Conservation (phyloP, 169 alveolate genomes). For the Cryptosporidium parvum region DNA sequence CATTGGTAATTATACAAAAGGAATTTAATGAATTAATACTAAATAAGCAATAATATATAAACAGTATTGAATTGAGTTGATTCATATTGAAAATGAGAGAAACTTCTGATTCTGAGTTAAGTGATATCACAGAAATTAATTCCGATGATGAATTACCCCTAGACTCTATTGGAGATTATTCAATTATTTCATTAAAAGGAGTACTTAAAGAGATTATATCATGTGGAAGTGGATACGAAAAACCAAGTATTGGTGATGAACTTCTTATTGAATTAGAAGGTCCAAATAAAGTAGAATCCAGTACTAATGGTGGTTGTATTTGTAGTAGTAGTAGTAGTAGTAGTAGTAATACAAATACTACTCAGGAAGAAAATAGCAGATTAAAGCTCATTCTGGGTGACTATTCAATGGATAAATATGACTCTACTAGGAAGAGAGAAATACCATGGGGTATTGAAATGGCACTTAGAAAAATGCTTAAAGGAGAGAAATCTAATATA, state of each 20-base stretch:
- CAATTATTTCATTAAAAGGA: conserved; percentile 43
- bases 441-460: conserved; percentile 70
- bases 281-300: background rate
- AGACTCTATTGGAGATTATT: conserved; percentile 48
- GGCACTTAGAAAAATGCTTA: conserved; percentile 60
- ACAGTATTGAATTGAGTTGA: background rate
- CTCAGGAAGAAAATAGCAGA: background rate
- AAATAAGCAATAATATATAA: background rate
- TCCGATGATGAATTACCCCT: conserved; percentile 65
- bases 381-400: conserved; percentile 34
- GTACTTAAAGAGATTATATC: conserved; percentile 39
- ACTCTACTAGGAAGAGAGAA: background rate
- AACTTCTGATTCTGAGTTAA: conserved; percentile 29
- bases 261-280: conserved; percentile 10
- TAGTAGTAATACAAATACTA: background rate
- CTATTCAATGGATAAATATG: background rate
- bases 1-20: background rate
- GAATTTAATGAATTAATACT: background rate
- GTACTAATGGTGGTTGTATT: too few relatives aligned
- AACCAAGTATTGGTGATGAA: conserved; percentile 73
- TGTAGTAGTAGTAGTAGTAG: too few relatives aligned
- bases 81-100: background rate
- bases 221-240: conserved; percentile 58
- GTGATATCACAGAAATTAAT: conserved; percentile 39
- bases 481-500: conserved; percentile 51